A percentile compares a stretch with the other conserved stretches of the same genome.
These are phyloP conservation scores for Trichocladium antarcticum DNA, from an alignment of 495 filamentous ascomycete genomes.

Conservation along the genomic window DNA sequence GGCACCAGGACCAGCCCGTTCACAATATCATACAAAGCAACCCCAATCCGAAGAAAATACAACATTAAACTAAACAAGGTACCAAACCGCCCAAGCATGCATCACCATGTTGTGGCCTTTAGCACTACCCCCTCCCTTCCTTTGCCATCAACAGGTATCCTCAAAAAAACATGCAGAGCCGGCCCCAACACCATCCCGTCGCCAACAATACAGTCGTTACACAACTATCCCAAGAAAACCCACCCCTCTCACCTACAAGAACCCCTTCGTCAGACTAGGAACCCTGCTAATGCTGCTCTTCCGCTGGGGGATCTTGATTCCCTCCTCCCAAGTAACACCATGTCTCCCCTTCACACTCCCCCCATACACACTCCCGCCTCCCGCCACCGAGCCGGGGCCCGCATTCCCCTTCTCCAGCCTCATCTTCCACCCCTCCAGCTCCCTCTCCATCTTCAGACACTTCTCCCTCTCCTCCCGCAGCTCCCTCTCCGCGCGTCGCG, in stretches of 20 bases:
- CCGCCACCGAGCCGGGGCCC: not conserved
- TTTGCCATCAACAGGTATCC: not conserved
- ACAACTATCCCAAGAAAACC: not conserved
- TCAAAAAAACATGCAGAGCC: not conserved
- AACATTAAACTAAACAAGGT: no score
- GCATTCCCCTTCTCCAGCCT: slow-evolving; percentile 47
- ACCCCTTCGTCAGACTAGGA: slow-evolving; percentile 46
- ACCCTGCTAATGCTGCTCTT: slow-evolving; percentile 46
- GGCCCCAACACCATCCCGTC: not conserved
- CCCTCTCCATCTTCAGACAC: slow-evolving; percentile 67
- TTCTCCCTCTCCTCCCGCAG: slow-evolving; percentile 83
- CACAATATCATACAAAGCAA: not conserved
- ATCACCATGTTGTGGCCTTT: no score
- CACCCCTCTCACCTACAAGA: slow-evolving; percentile 28
- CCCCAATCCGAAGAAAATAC: not conserved
- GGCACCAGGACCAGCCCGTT: not conserved
- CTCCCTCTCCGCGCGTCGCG: slow-evolving; percentile 79
- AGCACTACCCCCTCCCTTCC: no score
- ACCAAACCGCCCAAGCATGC: no score
- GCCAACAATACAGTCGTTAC: not conserved
- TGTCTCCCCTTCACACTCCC: slow-evolving; percentile 29
- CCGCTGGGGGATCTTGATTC: slow-evolving; percentile 40
- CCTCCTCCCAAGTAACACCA: slow-evolving; percentile 24
- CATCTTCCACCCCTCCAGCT: slow-evolving; percentile 80
- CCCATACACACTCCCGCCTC: slow-evolving; percentile 15